Evolutionary conservation across 805 yeast species (phyloP).

Genomic region (Candida xiaguanensis): DNA sequence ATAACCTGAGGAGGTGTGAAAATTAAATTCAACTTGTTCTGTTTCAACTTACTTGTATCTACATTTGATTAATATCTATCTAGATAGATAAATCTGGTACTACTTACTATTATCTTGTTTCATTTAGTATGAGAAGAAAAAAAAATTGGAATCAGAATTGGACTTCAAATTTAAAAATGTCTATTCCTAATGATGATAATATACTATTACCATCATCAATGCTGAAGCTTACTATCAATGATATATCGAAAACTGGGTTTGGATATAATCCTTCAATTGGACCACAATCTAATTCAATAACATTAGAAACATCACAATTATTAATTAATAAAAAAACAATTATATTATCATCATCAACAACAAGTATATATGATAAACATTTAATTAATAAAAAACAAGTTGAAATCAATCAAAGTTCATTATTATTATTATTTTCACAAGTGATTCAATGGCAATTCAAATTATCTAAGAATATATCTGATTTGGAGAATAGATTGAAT

Average conservation of each 20-base stretch:
- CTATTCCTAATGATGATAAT: slow-evolving; percentile 15
- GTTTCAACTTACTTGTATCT: background rate
- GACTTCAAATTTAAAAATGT: no score
- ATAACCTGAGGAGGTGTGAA: background rate
- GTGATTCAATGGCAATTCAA: slow-evolving; percentile 62
- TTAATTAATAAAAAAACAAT: slow-evolving; percentile 30
- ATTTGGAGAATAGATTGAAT: slow-evolving; percentile 54
- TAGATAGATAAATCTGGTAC: background rate
- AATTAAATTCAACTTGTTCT: slow-evolving; percentile 4
- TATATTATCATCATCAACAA: slow-evolving; percentile 30
- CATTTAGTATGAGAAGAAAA: background rate
- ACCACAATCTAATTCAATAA: slow-evolving; percentile 36
- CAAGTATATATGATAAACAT: slow-evolving; percentile 63
- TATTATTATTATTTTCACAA: slow-evolving; percentile 69
- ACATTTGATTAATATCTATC: background rate
- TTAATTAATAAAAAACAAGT: slow-evolving; percentile 56
- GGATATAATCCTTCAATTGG: slow-evolving; percentile 45
- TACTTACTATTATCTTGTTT: slow-evolving; percentile 3
- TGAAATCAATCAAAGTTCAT: slow-evolving; percentile 63
- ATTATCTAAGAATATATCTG: slow-evolving; percentile 63
- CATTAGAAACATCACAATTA: slow-evolving; percentile 33
- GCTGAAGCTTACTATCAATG: slow-evolving; percentile 26
- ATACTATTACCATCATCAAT: slow-evolving; percentile 31
- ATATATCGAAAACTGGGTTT: slow-evolving; percentile 27
- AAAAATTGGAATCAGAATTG: no score